A percentile compares a stretch with the other conserved stretches of the same genome.
Evolutionary conservation across 2,329 filamentous ascomycete genomes (phyloP).

Genomic region (Diaporthe sp.): DNA sequence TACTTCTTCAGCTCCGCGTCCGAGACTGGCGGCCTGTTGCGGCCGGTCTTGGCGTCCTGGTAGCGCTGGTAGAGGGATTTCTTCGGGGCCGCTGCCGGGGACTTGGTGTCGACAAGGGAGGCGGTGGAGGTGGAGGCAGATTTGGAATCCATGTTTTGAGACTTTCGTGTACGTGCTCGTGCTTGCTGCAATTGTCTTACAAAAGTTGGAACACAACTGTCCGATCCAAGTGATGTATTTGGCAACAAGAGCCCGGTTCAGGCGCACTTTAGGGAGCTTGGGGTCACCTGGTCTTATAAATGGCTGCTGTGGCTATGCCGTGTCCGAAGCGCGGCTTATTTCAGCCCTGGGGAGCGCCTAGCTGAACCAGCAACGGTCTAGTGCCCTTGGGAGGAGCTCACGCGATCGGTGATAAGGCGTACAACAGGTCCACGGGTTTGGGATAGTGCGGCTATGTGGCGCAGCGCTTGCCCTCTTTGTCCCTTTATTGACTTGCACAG

Average conservation of each 20-base stretch:
- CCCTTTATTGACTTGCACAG: not conserved
- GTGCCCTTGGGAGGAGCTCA: not conserved
- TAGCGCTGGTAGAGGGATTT: slow-evolving; percentile 44
- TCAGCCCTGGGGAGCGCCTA: not conserved
- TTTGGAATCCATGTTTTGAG: not conserved
- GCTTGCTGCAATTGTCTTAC: slow-evolving; percentile 44
- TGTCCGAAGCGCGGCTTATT: not conserved
- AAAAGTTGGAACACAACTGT: too few relatives aligned
- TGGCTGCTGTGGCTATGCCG: slow-evolving; percentile 5
- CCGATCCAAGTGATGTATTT: accelerated
- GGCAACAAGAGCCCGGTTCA: too few relatives aligned
- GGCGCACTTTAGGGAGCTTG: not conserved
- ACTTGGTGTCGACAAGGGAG: not conserved
- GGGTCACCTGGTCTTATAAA: not conserved
- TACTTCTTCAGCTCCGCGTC: slow-evolving; percentile 55
- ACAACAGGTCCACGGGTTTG: not conserved
- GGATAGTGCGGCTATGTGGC: not conserved
- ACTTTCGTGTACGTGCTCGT: not conserved
- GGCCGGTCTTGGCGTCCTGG: slow-evolving; percentile 41
- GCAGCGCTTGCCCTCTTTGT: too few relatives aligned
- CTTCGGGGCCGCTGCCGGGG: not conserved
- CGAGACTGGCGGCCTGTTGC: slow-evolving; percentile 50
- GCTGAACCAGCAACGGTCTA: not conserved
- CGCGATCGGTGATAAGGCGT: not conserved
- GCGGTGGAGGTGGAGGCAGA: not conserved